Evolutionary conservation across 2,329 filamentous ascomycete species (phyloP), one percentile per base, ranked within the genome.

Genomic region (Aphanocladium album): DNA sequence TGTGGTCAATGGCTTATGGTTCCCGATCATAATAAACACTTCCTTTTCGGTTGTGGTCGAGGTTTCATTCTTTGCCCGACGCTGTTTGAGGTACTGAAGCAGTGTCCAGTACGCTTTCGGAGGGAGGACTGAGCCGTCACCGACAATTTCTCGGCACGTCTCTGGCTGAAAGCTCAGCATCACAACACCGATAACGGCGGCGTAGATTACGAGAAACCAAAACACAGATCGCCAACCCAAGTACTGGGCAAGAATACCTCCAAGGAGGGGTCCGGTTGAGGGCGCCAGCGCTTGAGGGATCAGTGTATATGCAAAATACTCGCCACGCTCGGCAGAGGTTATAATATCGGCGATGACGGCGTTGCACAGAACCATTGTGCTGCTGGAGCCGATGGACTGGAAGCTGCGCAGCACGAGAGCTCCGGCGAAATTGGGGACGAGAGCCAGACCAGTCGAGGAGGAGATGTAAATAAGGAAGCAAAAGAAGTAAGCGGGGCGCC

Each of bases 311-410:
- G 79, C 84, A 58, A 88, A 79, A 65, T 84, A 85, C 35, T 79
- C 74, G 2, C 85, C 85, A 61, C 88, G 76, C 67, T 90, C 86
- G 0, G 80, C 80, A 1, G 81, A 81, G 0, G 85, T 87, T 14
- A 83, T 76, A 5, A 88, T 76, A 67, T 90, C 88, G 0, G 83
- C 83, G 1, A 90, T 79, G 1, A 89, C 81, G 0, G 81, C 87
- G 33, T 71, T 72, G 23, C 74, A 75, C 2, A 90, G 73, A 0
- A 86, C 81, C 5, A 88, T 76, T 0, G 84, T 87, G 2, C 81
- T 81, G 57, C 80, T 83, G 46, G 79, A 84, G 0, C 86, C 84
- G 0, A 80, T 77, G 7, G 79, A 83, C 66, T 88, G 84, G 2
- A 87, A 66, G 65, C 79, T 80, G 3, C 84, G 74, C 3, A 87